Conservation (phyloP, 2,329 filamentous ascomycete species). For the Phyllosticta citriasiana region DNA sequence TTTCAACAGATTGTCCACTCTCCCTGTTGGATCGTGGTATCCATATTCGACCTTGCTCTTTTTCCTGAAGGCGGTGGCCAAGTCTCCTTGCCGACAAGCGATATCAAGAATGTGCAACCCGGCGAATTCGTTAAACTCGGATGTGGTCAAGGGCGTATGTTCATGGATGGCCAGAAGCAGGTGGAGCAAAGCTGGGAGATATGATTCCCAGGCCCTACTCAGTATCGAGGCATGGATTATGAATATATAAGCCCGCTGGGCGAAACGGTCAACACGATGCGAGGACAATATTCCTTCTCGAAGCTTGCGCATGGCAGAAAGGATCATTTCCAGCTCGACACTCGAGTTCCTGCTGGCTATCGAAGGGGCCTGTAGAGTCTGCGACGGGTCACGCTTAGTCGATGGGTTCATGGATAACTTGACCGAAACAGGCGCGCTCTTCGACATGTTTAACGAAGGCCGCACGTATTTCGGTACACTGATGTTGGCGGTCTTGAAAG, state of each 20-base stretch:
- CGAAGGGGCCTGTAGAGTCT: conserved; percentile 15
- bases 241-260: conserved; percentile 84
- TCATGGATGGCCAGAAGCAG: conserved; percentile 64
- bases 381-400: conserved; percentile 10
- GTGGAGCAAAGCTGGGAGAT: conserved; percentile 76
- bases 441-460: conserved; percentile 11
- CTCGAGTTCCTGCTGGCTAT: conserved; percentile 32
- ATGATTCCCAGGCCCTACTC: conserved; percentile 73
- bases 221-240: conserved; percentile 77
- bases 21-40: conserved; percentile 18
- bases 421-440: not conserved
- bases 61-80: conserved; percentile 61
- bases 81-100: conserved; percentile 69
- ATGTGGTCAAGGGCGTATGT: conserved; percentile 54
- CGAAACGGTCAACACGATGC: conserved; percentile 66
- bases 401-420: conserved; percentile 10
- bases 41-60: conserved; percentile 38
- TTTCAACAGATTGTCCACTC: conserved; percentile 57
- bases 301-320: conserved; percentile 81
- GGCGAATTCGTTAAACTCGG: conserved; percentile 70
- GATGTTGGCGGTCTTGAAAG: not conserved
- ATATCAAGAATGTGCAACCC: conserved; percentile 79
- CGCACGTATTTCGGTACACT: conserved; percentile 4
- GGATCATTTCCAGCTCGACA: conserved; percentile 59
- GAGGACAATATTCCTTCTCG: conserved; percentile 81